phyloP scores from a whole-genome alignment of 2,329 filamentous ascomycete genomes.

The Trichoderma gracile region DNA sequence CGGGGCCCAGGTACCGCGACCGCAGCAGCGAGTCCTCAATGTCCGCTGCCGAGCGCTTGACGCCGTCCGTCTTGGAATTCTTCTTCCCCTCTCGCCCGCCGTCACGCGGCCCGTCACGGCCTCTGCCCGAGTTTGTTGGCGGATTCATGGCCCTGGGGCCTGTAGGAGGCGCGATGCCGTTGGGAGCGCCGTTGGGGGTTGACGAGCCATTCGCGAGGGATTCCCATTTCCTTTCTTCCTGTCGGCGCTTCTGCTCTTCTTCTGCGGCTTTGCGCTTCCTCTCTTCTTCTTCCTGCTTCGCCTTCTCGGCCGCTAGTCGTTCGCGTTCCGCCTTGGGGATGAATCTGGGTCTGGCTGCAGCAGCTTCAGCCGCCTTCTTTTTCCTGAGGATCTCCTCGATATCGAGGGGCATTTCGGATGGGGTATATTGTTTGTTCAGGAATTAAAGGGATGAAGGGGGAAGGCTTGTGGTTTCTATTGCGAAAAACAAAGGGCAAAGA shows the following conservation, averaged over 20 bases:
- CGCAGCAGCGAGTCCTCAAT: slow-evolving; percentile 74
- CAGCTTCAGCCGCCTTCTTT: slow-evolving; percentile 83
- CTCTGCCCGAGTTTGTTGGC: slow-evolving; percentile 45
- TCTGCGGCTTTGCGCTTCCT: slow-evolving; percentile 51
- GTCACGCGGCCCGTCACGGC: slow-evolving; percentile 30
- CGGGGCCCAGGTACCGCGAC: slow-evolving; percentile 86
- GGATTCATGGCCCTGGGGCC: slow-evolving; percentile 66
- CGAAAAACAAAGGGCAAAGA: too few species aligned
- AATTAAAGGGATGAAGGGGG: too few species aligned
- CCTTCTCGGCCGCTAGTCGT: slow-evolving; percentile 74
- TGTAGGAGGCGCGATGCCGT: slow-evolving; percentile 56
- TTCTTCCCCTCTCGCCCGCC: slow-evolving; percentile 45
- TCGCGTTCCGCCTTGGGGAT: slow-evolving; percentile 82
- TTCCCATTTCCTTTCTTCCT: slow-evolving; percentile 55
- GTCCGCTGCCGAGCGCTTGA: slow-evolving; percentile 54
- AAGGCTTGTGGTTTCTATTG: too few species aligned
- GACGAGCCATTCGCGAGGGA: slow-evolving; percentile 34
- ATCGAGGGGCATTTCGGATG: slow-evolving; percentile 56
- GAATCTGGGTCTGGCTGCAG: slow-evolving; percentile 84
- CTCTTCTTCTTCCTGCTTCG: slow-evolving; percentile 66
- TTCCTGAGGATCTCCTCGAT: slow-evolving; percentile 83
- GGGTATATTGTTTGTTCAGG: not conserved
- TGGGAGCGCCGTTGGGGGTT: slow-evolving; percentile 32
- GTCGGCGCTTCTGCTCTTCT: slow-evolving; percentile 70
- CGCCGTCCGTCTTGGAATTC: slow-evolving; percentile 40